These are phyloP conservation scores for Chlorokybus atmophyticus DNA, from an alignment of 139 green algal species.

Conservation along the genomic window DNA sequence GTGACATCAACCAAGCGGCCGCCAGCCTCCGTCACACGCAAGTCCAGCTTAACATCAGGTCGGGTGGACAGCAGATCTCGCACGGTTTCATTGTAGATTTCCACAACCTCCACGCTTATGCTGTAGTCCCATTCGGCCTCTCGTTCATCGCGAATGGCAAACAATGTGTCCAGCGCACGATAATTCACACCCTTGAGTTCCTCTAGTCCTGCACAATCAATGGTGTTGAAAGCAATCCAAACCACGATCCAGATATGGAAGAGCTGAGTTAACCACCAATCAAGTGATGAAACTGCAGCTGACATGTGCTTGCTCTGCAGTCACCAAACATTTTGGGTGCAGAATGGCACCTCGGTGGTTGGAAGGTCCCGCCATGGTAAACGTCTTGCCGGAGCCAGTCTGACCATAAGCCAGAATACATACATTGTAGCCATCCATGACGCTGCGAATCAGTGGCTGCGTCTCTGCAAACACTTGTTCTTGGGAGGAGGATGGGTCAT, in stretches of 20 bases:
- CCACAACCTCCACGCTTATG: constrained; percentile 6
- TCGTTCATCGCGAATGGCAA: background rate
- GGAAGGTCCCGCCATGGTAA: constrained; percentile 30
- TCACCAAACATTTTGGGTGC: no score
- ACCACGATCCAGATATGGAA: no score
- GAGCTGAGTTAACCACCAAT: no score
- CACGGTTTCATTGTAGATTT: constrained; percentile 27
- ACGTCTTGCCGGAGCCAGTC: constrained; percentile 41
- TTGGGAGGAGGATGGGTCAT: constrained; percentile 43
- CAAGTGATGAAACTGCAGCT: no score
- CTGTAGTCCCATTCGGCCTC: constrained; percentile 1
- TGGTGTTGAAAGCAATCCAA: no score
- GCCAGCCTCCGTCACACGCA: background rate
- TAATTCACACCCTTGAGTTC: background rate
- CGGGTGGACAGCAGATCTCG: constrained; percentile 7
- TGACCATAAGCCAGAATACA: constrained; percentile 46
- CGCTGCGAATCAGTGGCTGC: constrained; percentile 65
- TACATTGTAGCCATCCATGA: constrained; percentile 81
- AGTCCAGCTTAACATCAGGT: background rate
- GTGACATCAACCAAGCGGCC: background rate
- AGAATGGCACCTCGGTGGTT: background rate
- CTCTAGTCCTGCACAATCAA: no score
- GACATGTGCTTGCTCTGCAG: no score
- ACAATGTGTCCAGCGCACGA: background rate
- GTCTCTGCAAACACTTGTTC: constrained; percentile 77